Conservation (phyloP, 2,329 filamentous ascomycete genomes). For the Alternaria infectoria region DNA sequence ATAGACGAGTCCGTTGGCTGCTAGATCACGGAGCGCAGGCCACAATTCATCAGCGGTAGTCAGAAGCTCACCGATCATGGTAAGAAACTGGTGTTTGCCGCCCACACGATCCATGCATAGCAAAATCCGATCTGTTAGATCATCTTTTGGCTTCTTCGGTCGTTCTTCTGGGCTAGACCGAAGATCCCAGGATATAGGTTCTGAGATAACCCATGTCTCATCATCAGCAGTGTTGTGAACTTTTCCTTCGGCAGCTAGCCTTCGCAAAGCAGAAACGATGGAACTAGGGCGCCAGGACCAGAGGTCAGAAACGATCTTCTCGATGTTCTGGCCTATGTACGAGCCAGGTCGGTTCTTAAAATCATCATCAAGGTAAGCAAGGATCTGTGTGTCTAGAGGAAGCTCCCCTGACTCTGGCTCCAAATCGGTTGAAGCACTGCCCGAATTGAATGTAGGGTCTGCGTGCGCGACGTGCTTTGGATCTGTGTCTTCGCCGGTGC, state of each 20-base stretch:
- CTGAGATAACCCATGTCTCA: conserved; percentile 26
- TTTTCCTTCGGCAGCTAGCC: conserved; percentile 3
- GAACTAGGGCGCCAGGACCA: neutral
- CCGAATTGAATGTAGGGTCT: neutral
- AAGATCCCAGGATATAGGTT: too few relatives aligned
- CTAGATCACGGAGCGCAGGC: neutral
- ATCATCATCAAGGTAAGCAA: conserved; percentile 18
- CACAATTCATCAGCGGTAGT: neutral
- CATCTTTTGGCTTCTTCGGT: too few relatives aligned
- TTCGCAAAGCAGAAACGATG: neutral
- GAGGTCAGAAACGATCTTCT: conserved; percentile 14
- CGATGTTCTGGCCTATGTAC: conserved; percentile 20
- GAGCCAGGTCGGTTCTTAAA: conserved; percentile 20
- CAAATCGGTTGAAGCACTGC: neutral
- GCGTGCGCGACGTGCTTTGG: fast-evolving
- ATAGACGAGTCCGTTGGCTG: neutral
- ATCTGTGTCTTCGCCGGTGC: too few relatives aligned
- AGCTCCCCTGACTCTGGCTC: neutral
- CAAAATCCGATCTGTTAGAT: neutral
- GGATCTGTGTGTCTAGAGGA: neutral
- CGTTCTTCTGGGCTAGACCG: too few relatives aligned
- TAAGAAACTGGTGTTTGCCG: too few relatives aligned
- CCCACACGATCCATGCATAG: neutral
- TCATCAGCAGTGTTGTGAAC: conserved; percentile 24
- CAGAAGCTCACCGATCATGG: neutral